Conservation (phyloP, 169 alveolate species). For the Perkinsus marinus region DNA sequence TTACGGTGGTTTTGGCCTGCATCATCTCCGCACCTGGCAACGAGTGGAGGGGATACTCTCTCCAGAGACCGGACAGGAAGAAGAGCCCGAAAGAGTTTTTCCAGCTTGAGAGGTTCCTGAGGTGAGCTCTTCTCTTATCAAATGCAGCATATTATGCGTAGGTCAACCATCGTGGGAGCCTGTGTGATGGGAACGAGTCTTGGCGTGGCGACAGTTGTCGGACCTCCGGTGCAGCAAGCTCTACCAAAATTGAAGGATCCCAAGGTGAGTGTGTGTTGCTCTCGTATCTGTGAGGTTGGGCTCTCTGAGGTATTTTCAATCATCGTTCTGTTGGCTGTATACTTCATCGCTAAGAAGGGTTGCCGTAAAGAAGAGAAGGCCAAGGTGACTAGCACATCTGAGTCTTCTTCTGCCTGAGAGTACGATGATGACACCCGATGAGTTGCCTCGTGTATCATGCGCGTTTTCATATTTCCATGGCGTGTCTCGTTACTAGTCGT, state of each 20-base stretch:
- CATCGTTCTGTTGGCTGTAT: background rate
- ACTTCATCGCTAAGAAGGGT: background rate
- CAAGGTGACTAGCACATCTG: background rate
- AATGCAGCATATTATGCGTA: background rate
- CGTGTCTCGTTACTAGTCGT: no score
- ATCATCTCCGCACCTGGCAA: constrained; percentile 5
- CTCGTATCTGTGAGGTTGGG: background rate
- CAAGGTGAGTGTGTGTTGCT: background rate
- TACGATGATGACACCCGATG: background rate
- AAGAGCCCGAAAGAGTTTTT: background rate
- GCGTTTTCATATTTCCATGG: background rate
- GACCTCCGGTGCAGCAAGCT: background rate
- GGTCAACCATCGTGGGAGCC: background rate
- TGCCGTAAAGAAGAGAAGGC: background rate
- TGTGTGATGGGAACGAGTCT: background rate
- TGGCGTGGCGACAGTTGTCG: background rate
- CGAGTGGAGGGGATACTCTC: background rate
- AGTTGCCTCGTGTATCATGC: background rate
- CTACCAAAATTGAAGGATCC: background rate
- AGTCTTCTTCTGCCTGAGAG: background rate
- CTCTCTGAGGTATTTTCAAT: background rate
- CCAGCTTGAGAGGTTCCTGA: background rate
- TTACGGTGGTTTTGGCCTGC: constrained; percentile 7
- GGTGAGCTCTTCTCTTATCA: background rate
- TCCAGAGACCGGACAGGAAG: background rate